phyloP scores from a whole-genome alignment of 2,329 filamentous ascomycete species.

The Coniosporium tulheliwenetii region DNA sequence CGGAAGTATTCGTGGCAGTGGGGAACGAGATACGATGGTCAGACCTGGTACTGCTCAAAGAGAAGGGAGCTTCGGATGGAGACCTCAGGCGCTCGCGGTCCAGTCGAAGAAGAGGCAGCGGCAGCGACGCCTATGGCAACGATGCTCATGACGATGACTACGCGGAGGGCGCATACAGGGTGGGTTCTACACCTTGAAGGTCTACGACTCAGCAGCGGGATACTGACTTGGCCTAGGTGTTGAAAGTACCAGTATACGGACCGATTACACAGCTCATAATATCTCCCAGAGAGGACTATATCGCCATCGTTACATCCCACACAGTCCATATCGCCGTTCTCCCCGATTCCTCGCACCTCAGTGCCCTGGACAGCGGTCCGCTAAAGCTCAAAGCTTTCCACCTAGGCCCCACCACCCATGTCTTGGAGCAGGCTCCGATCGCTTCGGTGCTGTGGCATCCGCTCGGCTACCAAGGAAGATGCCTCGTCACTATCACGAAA shows the following conservation, averaged over 20 bases:
- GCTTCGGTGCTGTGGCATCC: slow-evolving; percentile 85
- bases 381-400: slow-evolving; percentile 78
- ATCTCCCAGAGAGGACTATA: slow-evolving; percentile 65
- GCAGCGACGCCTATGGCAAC: too few species aligned
- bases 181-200: background rate
- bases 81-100: slow-evolving; percentile 1
- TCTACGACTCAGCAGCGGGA: too few species aligned
- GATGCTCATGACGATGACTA: slow-evolving; percentile 1
- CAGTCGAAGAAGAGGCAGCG: slow-evolving; percentile 2
- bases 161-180: slow-evolving; percentile 8
- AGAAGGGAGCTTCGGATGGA: slow-evolving; percentile 10
- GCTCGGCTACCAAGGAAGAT: slow-evolving; percentile 64
- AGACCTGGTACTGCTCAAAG: slow-evolving; percentile 68
- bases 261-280: slow-evolving; percentile 74
- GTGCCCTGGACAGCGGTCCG: slow-evolving; percentile 47
- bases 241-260: slow-evolving; percentile 64
- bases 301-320: slow-evolving; percentile 75
- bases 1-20: slow-evolving; percentile 76
- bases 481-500: slow-evolving; percentile 73
- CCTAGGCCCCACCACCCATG: slow-evolving; percentile 82
- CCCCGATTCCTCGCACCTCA: slow-evolving; percentile 64
- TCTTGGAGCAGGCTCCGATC: slow-evolving; percentile 68
- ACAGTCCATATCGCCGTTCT: slow-evolving; percentile 80
- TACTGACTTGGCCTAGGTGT: slow-evolving; percentile 33
- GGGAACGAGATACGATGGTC: slow-evolving; percentile 89